These are phyloP conservation scores for Eudorina sp. DNA, from an alignment of 139 green algal genomes.

Conservation along the genomic window DNA sequence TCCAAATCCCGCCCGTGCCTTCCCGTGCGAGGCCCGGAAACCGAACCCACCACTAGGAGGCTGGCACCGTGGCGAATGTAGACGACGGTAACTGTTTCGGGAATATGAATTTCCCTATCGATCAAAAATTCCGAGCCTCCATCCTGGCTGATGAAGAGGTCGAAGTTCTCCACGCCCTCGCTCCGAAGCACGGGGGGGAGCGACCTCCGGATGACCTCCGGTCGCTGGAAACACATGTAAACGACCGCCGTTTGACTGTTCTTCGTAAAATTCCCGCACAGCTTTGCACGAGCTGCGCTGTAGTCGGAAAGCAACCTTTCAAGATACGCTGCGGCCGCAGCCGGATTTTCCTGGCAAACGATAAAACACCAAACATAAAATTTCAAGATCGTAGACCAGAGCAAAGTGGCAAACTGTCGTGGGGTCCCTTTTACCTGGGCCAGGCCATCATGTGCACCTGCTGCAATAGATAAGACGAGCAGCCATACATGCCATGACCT, in stretches of 20 bases:
- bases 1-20: too few relatives aligned
- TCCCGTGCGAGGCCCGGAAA: too few relatives aligned
- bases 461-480: too few relatives aligned
- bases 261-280: background rate
- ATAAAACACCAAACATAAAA: too few relatives aligned
- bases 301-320: background rate
- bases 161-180: background rate
- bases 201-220: background rate
- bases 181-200: background rate
- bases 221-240: conserved; percentile 3
- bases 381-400: too few relatives aligned
- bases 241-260: background rate
- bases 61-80: background rate
- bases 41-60: too few relatives aligned
- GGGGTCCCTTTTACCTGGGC: too few relatives aligned
- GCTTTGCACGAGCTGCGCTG: background rate
- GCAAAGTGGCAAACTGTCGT: too few relatives aligned
- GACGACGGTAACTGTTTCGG: background rate
- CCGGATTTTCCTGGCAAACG: too few relatives aligned
- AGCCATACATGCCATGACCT: too few relatives aligned
- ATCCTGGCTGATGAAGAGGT: conserved; percentile 23
- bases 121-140: background rate
- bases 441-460: too few relatives aligned
- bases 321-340: background rate
- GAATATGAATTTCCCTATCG: background rate